Conservation (phyloP, 1,284 basidiomycete species). For the Pulveroboletus sp. region DNA sequence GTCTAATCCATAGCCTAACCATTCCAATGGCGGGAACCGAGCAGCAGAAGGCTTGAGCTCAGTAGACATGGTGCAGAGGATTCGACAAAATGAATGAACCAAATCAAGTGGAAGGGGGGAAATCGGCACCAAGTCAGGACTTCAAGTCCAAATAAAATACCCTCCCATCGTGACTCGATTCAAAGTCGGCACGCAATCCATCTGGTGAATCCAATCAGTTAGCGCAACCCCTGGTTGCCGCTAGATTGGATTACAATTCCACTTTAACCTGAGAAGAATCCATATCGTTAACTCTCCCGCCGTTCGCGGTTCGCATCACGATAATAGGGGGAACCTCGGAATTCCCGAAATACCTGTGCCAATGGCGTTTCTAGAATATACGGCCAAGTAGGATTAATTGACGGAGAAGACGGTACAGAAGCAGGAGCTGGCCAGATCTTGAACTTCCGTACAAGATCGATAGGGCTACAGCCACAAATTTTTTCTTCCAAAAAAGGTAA, state of each 20-base stretch:
- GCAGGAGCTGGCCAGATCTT: too few species aligned
- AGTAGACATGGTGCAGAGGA: not conserved
- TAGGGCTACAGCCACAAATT: too few species aligned
- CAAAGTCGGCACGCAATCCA: not conserved
- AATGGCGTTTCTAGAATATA: too few species aligned
- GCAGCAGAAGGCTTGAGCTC: not conserved
- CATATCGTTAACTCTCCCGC: not conserved
- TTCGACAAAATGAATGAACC: too few species aligned
- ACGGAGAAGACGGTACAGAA: too few species aligned
- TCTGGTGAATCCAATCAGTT: not conserved
- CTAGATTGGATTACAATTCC: not conserved
- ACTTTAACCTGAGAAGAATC: not conserved
- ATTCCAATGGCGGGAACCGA: constrained; percentile 1
- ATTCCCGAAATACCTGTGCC: too few species aligned
- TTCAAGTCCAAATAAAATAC: not conserved
- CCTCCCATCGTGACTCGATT: not conserved
- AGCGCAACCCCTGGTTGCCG: not conserved
- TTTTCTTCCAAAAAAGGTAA: too few species aligned
- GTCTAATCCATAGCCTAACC: constrained; percentile 1
- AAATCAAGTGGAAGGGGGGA: not conserved
- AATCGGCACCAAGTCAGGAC: not conserved
- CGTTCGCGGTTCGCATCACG: not conserved
- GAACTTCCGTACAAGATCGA: too few species aligned
- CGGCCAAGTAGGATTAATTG: too few species aligned
- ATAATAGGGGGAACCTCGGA: too few species aligned